These are phyloP conservation scores for Byssoonygena ceratinophila DNA, from an alignment of 2,329 filamentous ascomycete species.

Conservation along the genomic window DNA sequence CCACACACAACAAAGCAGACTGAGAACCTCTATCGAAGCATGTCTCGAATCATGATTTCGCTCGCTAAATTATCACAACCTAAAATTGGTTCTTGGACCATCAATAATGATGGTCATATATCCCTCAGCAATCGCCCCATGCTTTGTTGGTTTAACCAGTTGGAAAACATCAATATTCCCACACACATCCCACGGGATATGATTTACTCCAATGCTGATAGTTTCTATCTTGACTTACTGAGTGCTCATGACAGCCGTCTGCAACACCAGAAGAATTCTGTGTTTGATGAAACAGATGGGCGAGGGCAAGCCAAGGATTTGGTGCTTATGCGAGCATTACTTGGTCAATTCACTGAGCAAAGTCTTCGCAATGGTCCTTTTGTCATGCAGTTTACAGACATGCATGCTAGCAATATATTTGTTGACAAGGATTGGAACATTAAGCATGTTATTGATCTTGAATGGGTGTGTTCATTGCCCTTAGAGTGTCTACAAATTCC, in stretches of 20 bases:
- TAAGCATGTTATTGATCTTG: conserved; percentile 28
- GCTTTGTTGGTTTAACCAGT: neutral
- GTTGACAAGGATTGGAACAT: conserved; percentile 27
- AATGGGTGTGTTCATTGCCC: conserved; percentile 25
- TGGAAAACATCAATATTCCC: no score
- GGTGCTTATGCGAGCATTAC: conserved; percentile 24
- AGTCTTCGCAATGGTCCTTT: conserved; percentile 28
- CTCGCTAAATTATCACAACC: conserved; percentile 20
- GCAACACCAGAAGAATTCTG: conserved; percentile 19
- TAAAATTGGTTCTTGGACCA: conserved; percentile 28
- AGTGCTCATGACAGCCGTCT: conserved; percentile 20
- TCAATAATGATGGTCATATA: conserved; percentile 21
- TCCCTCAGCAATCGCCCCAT: conserved; percentile 23
- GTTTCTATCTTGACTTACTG: conserved; percentile 20
- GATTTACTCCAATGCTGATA: conserved; percentile 1
- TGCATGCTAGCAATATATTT: conserved; percentile 22
- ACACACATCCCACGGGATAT: conserved; percentile 24
- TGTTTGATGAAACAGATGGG: conserved; percentile 1
- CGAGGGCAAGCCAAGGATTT: conserved; percentile 15
- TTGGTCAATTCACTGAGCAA: conserved; percentile 21
- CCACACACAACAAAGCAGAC: conserved; percentile 15
- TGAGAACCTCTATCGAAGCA: conserved; percentile 16
- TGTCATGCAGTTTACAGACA: conserved; percentile 28
- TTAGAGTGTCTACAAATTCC: conserved; percentile 22
- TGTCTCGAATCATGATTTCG: neutral